These are phyloP conservation scores for Synchytrium microbalum DNA, from an alignment of 371 early-diverging fungal species.

Conservation along the genomic window DNA sequence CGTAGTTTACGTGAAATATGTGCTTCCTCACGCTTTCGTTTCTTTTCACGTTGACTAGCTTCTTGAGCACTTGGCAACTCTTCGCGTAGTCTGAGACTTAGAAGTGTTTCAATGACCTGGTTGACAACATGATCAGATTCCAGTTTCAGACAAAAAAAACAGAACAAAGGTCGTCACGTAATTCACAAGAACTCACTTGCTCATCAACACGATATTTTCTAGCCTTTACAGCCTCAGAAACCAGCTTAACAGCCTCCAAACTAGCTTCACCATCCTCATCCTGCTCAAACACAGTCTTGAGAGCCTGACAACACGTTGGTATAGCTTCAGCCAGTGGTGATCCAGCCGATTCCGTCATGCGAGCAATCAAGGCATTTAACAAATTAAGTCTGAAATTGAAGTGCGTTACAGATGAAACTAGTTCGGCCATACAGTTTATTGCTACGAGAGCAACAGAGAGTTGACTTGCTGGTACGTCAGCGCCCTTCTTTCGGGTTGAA, in stretches of 20 bases:
- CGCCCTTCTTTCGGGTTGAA: slow-evolving; percentile 3
- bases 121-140: too few relatives aligned
- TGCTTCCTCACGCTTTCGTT: slow-evolving; percentile 50
- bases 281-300: slow-evolving; percentile 64
- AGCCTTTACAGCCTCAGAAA: slow-evolving; percentile 74
- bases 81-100: neutral
- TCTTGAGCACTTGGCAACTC: neutral
- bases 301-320: slow-evolving; percentile 63
- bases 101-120: neutral
- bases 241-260: slow-evolving; percentile 74
- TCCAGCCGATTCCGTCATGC: slow-evolving; percentile 37
- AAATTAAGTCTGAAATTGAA: slow-evolving; percentile 88
- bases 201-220: slow-evolving; percentile 60
- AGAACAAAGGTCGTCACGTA: too few relatives aligned
- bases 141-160: too few relatives aligned
- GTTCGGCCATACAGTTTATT: slow-evolving; percentile 54
- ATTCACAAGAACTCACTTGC: too few relatives aligned
- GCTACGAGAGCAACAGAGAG: slow-evolving; percentile 41
- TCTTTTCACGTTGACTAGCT: slow-evolving; percentile 11
- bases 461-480: slow-evolving; percentile 16
- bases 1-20: slow-evolving; percentile 67
- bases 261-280: slow-evolving; percentile 81
- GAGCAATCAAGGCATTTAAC: slow-evolving; percentile 66
- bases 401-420: slow-evolving; percentile 71
- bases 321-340: slow-evolving; percentile 37